Evolutionary conservation across 768 basidiomycete genomes (phyloP).

Genomic region (Pleurotus djamor): DNA sequence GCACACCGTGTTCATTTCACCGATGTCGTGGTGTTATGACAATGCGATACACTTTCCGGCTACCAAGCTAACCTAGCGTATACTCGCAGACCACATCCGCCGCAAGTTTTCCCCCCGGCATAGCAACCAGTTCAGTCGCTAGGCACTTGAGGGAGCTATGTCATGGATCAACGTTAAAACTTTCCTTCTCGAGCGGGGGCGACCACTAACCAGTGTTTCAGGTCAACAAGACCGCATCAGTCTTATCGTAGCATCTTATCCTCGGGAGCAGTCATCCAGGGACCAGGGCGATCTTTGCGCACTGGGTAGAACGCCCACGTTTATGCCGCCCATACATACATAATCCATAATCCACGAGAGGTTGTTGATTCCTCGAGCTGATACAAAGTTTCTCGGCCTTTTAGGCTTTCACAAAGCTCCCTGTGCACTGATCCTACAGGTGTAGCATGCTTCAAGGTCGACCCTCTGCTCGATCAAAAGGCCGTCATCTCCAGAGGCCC

Average conservation of each 20-base stretch:
- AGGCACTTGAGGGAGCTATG: constrained; percentile 16
- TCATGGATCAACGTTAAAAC: constrained; percentile 3
- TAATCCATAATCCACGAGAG: too few relatives aligned
- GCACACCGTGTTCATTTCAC: neutral
- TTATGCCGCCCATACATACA: too few relatives aligned
- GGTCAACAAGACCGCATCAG: neutral
- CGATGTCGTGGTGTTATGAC: constrained; percentile 1
- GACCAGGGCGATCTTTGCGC: too few relatives aligned
- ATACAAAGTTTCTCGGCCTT: too few relatives aligned
- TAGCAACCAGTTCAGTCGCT: neutral
- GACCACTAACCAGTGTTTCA: neutral
- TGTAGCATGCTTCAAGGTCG: too few relatives aligned
- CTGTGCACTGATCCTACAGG: too few relatives aligned
- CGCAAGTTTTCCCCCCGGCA: neutral
- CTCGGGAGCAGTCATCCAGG: too few relatives aligned
- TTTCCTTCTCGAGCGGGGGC: neutral
- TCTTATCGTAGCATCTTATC: neutral
- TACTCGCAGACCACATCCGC: neutral
- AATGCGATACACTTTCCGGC: neutral
- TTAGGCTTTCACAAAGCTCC: too few relatives aligned
- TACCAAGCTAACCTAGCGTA: neutral
- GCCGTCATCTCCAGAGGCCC: too few relatives aligned
- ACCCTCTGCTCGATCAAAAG: too few relatives aligned
- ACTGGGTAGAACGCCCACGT: too few relatives aligned
- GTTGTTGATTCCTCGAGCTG: too few relatives aligned